These are phyloP conservation scores for Myxozyma mucilagina DNA, from an alignment of 805 yeast species.

Conservation along the genomic window DNA sequence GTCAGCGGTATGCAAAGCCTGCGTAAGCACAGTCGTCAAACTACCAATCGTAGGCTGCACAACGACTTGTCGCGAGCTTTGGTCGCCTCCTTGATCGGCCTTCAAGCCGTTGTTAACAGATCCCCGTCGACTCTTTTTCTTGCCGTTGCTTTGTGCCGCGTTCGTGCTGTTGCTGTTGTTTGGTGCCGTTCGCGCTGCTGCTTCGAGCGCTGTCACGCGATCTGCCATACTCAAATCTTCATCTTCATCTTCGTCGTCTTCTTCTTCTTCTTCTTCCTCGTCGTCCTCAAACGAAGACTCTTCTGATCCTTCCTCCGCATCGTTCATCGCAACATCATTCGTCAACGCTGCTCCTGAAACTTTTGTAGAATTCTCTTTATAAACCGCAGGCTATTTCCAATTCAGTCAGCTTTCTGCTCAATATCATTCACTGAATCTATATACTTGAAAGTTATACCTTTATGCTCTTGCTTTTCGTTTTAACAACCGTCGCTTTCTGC, in stretches of 20 bases:
- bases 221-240: slow-evolving; percentile 51
- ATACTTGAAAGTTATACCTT: slow-evolving; percentile 1
- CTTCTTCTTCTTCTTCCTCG: slow-evolving; percentile 45
- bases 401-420: not conserved
- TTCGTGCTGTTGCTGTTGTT: slow-evolving; percentile 10
- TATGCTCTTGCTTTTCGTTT: slow-evolving; percentile 11
- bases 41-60: slow-evolving; percentile 61
- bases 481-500: slow-evolving; percentile 14
- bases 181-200: not conserved
- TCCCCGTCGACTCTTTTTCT: not conserved
- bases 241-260: slow-evolving; percentile 46
- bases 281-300: slow-evolving; percentile 31
- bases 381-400: slow-evolving; percentile 25
- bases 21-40: slow-evolving; percentile 78
- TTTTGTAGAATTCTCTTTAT: slow-evolving; percentile 40
- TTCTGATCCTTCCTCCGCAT: slow-evolving; percentile 13
- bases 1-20: slow-evolving; percentile 85
- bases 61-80: not conserved
- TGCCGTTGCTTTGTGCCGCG: slow-evolving; percentile 27
- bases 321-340: slow-evolving; percentile 37
- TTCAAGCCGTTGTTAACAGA: slow-evolving; percentile 31
- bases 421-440: not conserved
- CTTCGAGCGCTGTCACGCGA: slow-evolving; percentile 42
- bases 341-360: slow-evolving; percentile 40
- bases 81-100: not conserved